These are phyloP conservation scores for Arabidopsis lyrata DNA, from an alignment of 441 rosid genomes.

Conservation along the genomic window DNA sequence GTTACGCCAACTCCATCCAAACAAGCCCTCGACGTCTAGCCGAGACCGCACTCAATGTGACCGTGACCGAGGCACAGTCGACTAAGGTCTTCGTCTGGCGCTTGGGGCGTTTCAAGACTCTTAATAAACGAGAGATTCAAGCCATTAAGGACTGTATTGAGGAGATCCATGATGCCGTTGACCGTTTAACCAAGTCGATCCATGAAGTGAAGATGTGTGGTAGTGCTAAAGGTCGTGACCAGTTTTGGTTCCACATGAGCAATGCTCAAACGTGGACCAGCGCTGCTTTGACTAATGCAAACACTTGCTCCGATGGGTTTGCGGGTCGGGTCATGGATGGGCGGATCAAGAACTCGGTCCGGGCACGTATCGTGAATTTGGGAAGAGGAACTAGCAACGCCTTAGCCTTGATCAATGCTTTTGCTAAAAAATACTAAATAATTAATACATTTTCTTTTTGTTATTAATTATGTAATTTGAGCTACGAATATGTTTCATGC, in stretches of 20 bases:
- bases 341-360: constrained; percentile 60
- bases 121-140: constrained; percentile 61
- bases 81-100: constrained; percentile 60
- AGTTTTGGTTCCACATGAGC: constrained; percentile 72
- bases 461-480: constrained; percentile 4
- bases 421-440: constrained; percentile 48
- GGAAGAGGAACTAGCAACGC: constrained; percentile 86
- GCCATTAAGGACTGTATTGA: constrained; percentile 76
- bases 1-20: constrained; percentile 59
- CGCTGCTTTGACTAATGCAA: constrained; percentile 83
- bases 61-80: constrained; percentile 59
- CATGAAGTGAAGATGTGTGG: constrained; percentile 64
- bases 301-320: constrained; percentile 84
- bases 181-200: constrained; percentile 65
- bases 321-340: constrained; percentile 67
- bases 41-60: constrained; percentile 68
- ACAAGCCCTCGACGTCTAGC: constrained; percentile 66
- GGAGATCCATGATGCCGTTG: constrained; percentile 68
- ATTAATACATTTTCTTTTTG: constrained; percentile 2
- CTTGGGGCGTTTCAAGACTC: constrained; percentile 55
- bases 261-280: constrained; percentile 92
- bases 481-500: constrained; percentile 1
- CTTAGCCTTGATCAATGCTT: constrained; percentile 68
- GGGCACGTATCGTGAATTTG: constrained; percentile 52
- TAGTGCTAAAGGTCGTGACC: constrained; percentile 52